These are phyloP conservation scores for Auriscalpium microsporum DNA, from an alignment of 768 basidiomycete species.

Conservation along the genomic window DNA sequence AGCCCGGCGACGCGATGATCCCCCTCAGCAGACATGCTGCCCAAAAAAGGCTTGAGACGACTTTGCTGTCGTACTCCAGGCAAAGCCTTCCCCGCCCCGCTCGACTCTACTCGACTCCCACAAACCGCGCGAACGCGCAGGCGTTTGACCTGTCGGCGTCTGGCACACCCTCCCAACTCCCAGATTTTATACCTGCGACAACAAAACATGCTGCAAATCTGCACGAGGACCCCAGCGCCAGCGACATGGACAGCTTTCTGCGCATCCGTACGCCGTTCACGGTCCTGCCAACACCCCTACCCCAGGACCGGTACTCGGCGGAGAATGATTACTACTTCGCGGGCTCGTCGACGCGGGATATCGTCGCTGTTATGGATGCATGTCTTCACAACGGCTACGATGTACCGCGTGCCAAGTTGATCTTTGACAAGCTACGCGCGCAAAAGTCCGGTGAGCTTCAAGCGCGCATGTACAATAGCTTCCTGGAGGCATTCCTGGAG, in stretches of 20 bases:
- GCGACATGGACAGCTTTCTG: constrained; percentile 45
- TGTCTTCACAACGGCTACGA: constrained; percentile 73
- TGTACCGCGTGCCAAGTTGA: constrained; percentile 62
- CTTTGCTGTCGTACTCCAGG: constrained; percentile 51
- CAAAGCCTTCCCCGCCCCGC: constrained; percentile 62
- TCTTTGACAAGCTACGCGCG: constrained; percentile 58
- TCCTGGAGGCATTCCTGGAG: constrained; percentile 55
- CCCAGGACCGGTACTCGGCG: constrained; percentile 33
- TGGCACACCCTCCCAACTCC: constrained; percentile 29
- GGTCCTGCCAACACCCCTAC: constrained; percentile 60
- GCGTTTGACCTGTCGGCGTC: constrained; percentile 35
- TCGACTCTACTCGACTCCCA: constrained; percentile 61
- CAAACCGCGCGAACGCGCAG: constrained; percentile 46
- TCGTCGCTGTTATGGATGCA: constrained; percentile 72
- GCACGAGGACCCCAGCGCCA: constrained; percentile 6
- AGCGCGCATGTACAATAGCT: constrained; percentile 47
- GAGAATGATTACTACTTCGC: constrained; percentile 48
- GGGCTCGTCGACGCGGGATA: constrained; percentile 59
- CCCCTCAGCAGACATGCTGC: constrained; percentile 21
- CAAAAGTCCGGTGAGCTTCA: constrained; percentile 36
- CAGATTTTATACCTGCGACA: constrained; percentile 29
- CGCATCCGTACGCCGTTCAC: constrained; percentile 40
- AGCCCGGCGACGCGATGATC: constrained; percentile 18
- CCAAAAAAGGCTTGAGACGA: constrained; percentile 24
- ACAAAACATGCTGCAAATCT: constrained; percentile 12